A percentile compares a stretch with the other conserved stretches of the same genome.
phyloP scores from a whole-genome alignment of 1,139 yeast genomes.

The Pichia sp. region DNA sequence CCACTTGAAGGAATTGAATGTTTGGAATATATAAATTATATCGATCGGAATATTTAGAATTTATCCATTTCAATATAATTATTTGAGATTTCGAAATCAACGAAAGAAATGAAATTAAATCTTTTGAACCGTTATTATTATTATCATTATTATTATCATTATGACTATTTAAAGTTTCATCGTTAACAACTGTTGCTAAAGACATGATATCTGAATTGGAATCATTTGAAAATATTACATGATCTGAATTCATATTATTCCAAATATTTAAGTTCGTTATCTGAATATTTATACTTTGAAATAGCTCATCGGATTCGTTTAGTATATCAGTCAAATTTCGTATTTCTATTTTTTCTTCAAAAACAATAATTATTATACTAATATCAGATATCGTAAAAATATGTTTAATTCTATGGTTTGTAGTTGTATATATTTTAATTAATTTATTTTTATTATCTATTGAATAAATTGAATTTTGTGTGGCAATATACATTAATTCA shows the following conservation, averaged over 20 bases:
- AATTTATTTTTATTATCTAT: background rate
- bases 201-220: slow-evolving; percentile 25
- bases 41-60: slow-evolving; percentile 10
- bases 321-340: slow-evolving; percentile 3
- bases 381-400: slow-evolving; percentile 3
- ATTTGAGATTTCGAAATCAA: slow-evolving; percentile 11
- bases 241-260: slow-evolving; percentile 4
- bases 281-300: background rate
- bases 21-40: slow-evolving; percentile 14
- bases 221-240: background rate
- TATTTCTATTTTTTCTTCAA: slow-evolving; percentile 8
- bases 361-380: slow-evolving; percentile 5
- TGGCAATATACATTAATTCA: slow-evolving; percentile 5
- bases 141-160: slow-evolving; percentile 8
- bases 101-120: slow-evolving; percentile 6
- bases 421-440: background rate
- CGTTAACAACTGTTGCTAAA: slow-evolving; percentile 24
- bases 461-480: slow-evolving; percentile 5
- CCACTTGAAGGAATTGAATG: slow-evolving; percentile 1
- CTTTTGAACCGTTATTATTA: background rate
- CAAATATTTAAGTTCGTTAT: background rate
- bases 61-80: slow-evolving; percentile 12
- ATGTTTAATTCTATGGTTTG: background rate
- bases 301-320: background rate
- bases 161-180: too few species aligned